A percentile compares a stretch with the other conserved stretches of the same genome.
These are phyloP conservation scores for Detonula confervacea DNA, from an alignment of 352 stramenopile species.

Conservation along the genomic window DNA sequence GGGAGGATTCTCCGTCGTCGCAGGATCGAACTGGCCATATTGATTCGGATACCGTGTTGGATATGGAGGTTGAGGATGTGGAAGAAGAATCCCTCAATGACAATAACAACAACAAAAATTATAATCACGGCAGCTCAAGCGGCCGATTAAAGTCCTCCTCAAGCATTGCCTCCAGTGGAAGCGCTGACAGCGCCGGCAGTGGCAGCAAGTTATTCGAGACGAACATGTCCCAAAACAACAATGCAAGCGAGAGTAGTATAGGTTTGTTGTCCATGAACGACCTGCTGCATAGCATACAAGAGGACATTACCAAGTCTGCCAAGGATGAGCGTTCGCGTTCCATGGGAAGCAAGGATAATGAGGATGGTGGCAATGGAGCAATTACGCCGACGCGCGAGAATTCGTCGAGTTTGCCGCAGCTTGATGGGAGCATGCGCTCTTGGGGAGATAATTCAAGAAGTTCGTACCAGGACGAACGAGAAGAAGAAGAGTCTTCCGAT, in stretches of 20 bases:
- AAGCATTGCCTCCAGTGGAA: too few species aligned
- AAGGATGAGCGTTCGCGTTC: not conserved
- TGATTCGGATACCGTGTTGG: slow-evolving; percentile 11
- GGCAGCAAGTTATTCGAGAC: too few species aligned
- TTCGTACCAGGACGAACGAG: not conserved
- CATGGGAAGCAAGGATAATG: not conserved
- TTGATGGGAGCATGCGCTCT: not conserved
- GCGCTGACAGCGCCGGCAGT: too few species aligned
- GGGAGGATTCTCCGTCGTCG: slow-evolving; percentile 5
- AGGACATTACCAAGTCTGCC: slow-evolving; percentile 16
- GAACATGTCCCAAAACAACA: not conserved
- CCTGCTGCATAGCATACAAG: slow-evolving; percentile 21
- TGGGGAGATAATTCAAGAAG: not conserved
- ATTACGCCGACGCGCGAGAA: not conserved
- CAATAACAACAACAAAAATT: not conserved
- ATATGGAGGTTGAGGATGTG: slow-evolving; percentile 12
- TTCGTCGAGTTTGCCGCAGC: not conserved
- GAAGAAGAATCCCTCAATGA: not conserved
- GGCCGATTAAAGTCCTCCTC: too few species aligned
- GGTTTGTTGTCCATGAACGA: slow-evolving; percentile 25
- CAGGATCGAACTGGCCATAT: not conserved
- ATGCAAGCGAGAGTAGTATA: not conserved
- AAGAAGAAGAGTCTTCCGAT: slow-evolving; percentile 4
- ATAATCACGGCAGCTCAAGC: too few species aligned
- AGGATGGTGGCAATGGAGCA: not conserved